A percentile compares a stretch with the other conserved stretches of the same genome.
Evolutionary conservation across 495 filamentous ascomycete species (phyloP).

Genomic region (Poronia punctata): DNA sequence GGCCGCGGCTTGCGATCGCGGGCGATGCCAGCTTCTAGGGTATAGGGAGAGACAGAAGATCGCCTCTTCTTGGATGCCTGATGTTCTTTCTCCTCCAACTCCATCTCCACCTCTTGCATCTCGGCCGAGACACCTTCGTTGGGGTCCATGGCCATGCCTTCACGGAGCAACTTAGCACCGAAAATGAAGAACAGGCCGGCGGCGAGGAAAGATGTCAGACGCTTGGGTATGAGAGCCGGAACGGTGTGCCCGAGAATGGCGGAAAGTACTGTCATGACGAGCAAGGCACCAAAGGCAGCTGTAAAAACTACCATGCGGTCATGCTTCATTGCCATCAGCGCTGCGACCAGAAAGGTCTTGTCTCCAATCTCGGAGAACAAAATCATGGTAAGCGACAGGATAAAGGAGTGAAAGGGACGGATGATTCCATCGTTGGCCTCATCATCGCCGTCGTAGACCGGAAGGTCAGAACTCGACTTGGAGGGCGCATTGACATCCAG

Average conservation of each 20-base stretch:
- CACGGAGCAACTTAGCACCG: conserved; percentile 74
- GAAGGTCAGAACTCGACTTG: conserved; percentile 25
- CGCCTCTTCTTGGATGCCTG: conserved; percentile 47
- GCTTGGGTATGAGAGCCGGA: conserved; percentile 81
- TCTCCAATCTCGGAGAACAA: conserved; percentile 95
- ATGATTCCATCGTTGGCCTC: conserved; percentile 58
- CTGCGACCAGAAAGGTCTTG: conserved; percentile 96
- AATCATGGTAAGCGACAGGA: conserved; percentile 94
- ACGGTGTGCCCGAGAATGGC: conserved; percentile 92
- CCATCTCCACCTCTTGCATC: conserved; percentile 94
- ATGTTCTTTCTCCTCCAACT: conserved; percentile 91
- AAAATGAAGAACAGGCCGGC: conserved; percentile 83
- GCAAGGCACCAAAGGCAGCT: conserved; percentile 82
- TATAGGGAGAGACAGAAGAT: conserved; percentile 55
- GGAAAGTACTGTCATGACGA: conserved; percentile 94
- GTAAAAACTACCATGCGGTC: conserved; percentile 88
- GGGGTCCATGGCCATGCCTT: conserved; percentile 79
- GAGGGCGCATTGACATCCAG: conserved; percentile 55
- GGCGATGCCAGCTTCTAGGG: conserved; percentile 56
- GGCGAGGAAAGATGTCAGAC: conserved; percentile 79
- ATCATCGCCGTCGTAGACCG: conserved; percentile 17
- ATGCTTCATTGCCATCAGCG: conserved; percentile 98
- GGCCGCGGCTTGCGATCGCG: conserved; percentile 50
- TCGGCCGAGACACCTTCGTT: conserved; percentile 88
- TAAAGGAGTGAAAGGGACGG: conserved; percentile 81